These are phyloP conservation scores for Glonium stellatum DNA, from an alignment of 495 filamentous ascomycete genomes.

Conservation along the genomic window DNA sequence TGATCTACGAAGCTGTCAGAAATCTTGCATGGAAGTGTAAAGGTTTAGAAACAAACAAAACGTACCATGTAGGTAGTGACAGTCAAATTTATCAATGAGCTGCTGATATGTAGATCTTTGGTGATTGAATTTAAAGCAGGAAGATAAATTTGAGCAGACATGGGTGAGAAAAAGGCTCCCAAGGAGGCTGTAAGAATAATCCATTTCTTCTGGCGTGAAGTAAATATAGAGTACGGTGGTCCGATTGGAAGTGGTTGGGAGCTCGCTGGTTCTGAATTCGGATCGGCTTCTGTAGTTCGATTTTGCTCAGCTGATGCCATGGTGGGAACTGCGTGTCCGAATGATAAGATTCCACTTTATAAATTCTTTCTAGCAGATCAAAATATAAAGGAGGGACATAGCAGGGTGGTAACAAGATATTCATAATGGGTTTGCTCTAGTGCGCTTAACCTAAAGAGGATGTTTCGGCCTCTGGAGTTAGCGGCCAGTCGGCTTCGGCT, in stretches of 20 bases:
- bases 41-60: not conserved
- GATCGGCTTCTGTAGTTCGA: not conserved
- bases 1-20: slow-evolving; percentile 26
- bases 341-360: too few species aligned
- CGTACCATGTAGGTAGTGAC: slow-evolving; percentile 38
- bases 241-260: slow-evolving; percentile 6
- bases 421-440: too few species aligned
- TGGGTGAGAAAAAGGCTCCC: slow-evolving; percentile 31
- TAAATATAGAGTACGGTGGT: slow-evolving; percentile 33
- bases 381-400: too few species aligned
- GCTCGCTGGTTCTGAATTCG: not conserved
- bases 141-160: slow-evolving; percentile 31
- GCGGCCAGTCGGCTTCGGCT: too few species aligned
- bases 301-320: not conserved
- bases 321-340: too few species aligned
- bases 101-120: slow-evolving; percentile 24
- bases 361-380: too few species aligned
- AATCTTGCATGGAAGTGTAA: not conserved
- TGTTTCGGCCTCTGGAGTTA: too few species aligned
- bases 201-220: slow-evolving; percentile 22
- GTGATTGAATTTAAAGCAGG: slow-evolving; percentile 31
- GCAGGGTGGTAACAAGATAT: too few species aligned
- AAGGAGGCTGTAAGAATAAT: slow-evolving; percentile 30
- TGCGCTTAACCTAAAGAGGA: too few species aligned
- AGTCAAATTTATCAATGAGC: slow-evolving; percentile 29